phyloP scores from a whole-genome alignment of 257 asterid species.

The Anisodus acutangulus region DNA sequence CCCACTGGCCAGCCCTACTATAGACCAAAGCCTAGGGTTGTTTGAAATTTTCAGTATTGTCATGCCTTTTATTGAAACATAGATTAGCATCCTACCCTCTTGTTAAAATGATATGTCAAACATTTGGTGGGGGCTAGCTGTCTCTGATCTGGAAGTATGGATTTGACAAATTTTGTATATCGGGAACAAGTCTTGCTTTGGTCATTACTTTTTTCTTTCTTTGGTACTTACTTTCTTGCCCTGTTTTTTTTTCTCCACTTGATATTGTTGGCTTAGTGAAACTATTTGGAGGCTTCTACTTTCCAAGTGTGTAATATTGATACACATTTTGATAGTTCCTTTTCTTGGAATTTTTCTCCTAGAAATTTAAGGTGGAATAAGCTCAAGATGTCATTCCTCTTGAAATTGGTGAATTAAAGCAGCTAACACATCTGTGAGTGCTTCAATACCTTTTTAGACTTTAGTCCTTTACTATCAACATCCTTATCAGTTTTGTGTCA shows the following conservation, averaged over 20 bases:
- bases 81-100: not conserved
- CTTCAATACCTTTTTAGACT: constrained; percentile 13
- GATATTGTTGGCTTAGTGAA: not conserved
- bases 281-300: not conserved
- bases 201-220: not conserved
- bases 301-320: not conserved
- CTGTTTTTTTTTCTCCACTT: not conserved
- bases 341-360: constrained; percentile 26
- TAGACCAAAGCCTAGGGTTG: not conserved
- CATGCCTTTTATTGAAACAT: not conserved
- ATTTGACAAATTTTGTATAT: not conserved
- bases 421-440: constrained; percentile 86
- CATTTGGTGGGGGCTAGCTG: not conserved
- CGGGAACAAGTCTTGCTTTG: not conserved
- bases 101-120: not conserved
- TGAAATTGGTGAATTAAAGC: constrained; percentile 91
- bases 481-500: not conserved
- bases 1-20: no score
- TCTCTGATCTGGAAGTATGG: not conserved
- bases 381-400: constrained; percentile 96
- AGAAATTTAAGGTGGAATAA: constrained; percentile 98
- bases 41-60: not conserved
- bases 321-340: not conserved
- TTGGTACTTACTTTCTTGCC: not conserved
- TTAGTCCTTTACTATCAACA: not conserved